phyloP scores from a whole-genome alignment of 2,329 filamentous ascomycete species.

The Penicillium sp. region DNA sequence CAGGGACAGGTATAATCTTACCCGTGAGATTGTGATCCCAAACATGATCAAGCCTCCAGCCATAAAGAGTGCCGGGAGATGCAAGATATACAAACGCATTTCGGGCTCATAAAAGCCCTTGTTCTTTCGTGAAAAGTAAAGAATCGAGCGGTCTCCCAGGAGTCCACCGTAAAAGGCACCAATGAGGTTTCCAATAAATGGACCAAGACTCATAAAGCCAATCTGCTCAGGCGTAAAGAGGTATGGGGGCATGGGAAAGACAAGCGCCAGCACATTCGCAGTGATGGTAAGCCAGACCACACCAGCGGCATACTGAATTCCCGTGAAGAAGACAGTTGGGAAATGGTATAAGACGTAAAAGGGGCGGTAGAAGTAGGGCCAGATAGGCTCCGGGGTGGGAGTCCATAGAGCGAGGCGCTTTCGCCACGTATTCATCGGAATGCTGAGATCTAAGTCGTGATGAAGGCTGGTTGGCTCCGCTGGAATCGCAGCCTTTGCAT shows the following conservation, averaged over 20 bases:
- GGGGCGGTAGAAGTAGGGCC: slow-evolving; percentile 36
- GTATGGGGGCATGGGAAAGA: slow-evolving; percentile 41
- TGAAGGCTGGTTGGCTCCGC: slow-evolving; percentile 11
- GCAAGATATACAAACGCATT: slow-evolving; percentile 47
- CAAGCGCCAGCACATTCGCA: slow-evolving; percentile 35
- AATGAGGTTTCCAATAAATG: slow-evolving; percentile 45
- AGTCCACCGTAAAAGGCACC: slow-evolving; percentile 46
- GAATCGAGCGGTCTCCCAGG: slow-evolving; percentile 43
- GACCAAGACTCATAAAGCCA: slow-evolving; percentile 36
- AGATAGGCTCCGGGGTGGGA: slow-evolving; percentile 29
- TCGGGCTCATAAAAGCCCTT: slow-evolving; percentile 53
- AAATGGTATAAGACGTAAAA: slow-evolving; percentile 36
- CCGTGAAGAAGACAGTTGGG: slow-evolving; percentile 45
- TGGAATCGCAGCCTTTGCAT: slow-evolving; percentile 9
- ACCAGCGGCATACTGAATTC: slow-evolving; percentile 43
- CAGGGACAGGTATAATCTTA: slow-evolving; percentile 21
- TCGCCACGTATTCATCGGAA: slow-evolving; percentile 31
- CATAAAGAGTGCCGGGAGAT: slow-evolving; percentile 41
- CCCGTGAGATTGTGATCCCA: slow-evolving; percentile 39
- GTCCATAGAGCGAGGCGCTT: slow-evolving; percentile 30
- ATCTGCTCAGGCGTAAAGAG: slow-evolving; percentile 35
- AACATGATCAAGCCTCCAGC: slow-evolving; percentile 50
- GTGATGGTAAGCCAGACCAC: slow-evolving; percentile 41
- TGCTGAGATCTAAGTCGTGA: slow-evolving; percentile 30
- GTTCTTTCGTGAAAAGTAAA: slow-evolving; percentile 48